Base-by-base conservation (phyloP, 768 basidiomycete genomes). In the Pleurotus platypus region DNA sequence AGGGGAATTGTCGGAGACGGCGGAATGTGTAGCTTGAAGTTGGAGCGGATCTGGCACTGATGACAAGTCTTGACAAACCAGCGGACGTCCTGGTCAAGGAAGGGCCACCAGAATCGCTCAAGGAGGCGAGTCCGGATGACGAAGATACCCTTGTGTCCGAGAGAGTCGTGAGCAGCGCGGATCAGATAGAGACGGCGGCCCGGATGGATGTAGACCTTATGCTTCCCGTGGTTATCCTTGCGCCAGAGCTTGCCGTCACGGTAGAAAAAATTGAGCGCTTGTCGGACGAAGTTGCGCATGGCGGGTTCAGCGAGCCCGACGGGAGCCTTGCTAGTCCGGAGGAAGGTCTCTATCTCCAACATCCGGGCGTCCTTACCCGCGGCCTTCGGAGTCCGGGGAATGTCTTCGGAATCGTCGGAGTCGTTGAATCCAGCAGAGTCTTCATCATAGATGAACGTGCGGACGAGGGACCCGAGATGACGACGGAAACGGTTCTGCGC, bases 21-120 rank as follows among this genome's bases (percentile, higher is more conserved):
- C 55, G 58, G 51, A 20, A 38, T 63, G 12, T 63, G 58, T 60
- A 60, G 24, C 3, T 24, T 24, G 24, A 24, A 24, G 4, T 5
- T 24, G 24, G 24, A 24, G 24, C 24, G 24, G 8, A 69, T 57
- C 53, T 71, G 70, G 42, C 71, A 70, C 15, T 61, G 46, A 43
- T 71, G 67, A 56, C 71, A 72, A 7, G 67, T 67, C 7, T 49
- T 55, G 16, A 70, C 49, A 46, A 57, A 66, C 64, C 66, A 69
- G 1, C 59, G 15, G 3, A 70, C 50, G 50, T 71, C 67, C 9
- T 38, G 27, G 11, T 57, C 56, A n/a, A 70, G 51, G 12, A 20
- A 45, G 0, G 69, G 72, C 72, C 72, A 73, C 69, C 69, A 73
- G 50, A 67, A 70, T 0, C 66, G 58, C 18, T 70, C 66, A 2